These are phyloP conservation scores for Herpetomonas samuelpessoai DNA, from an alignment of 208 protist species.

Conservation along the genomic window DNA sequence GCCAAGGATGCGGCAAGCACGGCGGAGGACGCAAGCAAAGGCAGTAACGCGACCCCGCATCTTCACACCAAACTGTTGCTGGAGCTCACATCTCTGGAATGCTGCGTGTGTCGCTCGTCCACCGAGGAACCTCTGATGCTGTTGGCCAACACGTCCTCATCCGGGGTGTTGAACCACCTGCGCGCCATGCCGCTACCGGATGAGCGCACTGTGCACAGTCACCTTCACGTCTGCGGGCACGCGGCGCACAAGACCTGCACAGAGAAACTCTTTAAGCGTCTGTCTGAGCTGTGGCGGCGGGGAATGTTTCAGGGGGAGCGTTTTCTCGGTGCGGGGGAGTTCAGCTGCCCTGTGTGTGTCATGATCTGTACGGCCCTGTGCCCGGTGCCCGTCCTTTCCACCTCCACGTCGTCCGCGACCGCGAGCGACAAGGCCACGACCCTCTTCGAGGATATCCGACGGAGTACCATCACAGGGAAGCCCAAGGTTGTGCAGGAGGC, in stretches of 20 bases:
- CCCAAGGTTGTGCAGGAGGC: slow-evolving; percentile 8
- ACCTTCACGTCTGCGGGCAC: slow-evolving; percentile 66
- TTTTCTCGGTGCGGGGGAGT: slow-evolving; percentile 43
- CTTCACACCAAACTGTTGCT: slow-evolving; percentile 44
- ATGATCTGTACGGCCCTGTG: slow-evolving; percentile 60
- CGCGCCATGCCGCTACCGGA: slow-evolving; percentile 19
- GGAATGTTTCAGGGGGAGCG: slow-evolving; percentile 32
- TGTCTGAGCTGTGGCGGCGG: slow-evolving; percentile 33
- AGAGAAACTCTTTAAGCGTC: slow-evolving; percentile 42
- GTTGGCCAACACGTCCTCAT: slow-evolving; percentile 52
- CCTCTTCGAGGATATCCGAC: slow-evolving; percentile 45
- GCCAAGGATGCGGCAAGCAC: not conserved
- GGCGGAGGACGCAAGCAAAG: not conserved
- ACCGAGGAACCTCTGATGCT: slow-evolving; percentile 52
- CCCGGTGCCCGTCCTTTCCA: slow-evolving; percentile 44
- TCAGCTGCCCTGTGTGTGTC: slow-evolving; percentile 67
- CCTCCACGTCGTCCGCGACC: not conserved
- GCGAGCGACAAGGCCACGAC: not conserved
- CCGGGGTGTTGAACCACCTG: slow-evolving; percentile 33
- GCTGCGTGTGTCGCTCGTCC: slow-evolving; percentile 54
- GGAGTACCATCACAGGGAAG: slow-evolving; percentile 6
- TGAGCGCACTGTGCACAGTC: slow-evolving; percentile 30
- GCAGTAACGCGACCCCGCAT: not conserved
- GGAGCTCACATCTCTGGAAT: slow-evolving; percentile 50
- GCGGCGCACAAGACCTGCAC: slow-evolving; percentile 63